A percentile compares a stretch with the other conserved stretches of the same genome.
These are phyloP conservation scores for Pestalotiopsis sp. DNA, from an alignment of 2,329 filamentous ascomycete genomes.

Conservation along the genomic window DNA sequence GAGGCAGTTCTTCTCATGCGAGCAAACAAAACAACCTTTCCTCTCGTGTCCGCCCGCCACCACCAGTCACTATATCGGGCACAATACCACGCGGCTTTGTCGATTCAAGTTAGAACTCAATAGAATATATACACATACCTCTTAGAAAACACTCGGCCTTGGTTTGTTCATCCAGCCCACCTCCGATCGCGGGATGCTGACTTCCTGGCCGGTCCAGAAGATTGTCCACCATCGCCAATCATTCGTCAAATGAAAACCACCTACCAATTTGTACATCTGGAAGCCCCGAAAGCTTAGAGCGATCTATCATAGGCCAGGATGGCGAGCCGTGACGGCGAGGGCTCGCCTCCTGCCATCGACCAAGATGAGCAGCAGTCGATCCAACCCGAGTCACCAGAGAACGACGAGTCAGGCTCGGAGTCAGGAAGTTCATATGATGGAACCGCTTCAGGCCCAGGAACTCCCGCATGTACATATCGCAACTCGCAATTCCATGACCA, in stretches of 20 bases:
- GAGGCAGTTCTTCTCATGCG: neutral
- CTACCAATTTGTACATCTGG: neutral
- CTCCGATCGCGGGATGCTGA: neutral
- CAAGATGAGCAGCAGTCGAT: neutral
- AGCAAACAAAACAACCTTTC: neutral
- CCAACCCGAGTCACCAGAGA: slow-evolving; percentile 11
- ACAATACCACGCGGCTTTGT: neutral
- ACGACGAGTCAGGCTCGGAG: slow-evolving; percentile 19
- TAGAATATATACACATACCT: neutral
- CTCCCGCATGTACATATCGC: slow-evolving; percentile 39
- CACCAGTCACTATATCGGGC: neutral
- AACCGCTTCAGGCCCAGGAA: slow-evolving; percentile 31
- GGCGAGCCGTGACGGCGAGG: slow-evolving; percentile 5
- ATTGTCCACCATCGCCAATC: neutral
- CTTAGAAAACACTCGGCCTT: neutral
- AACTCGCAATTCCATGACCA: slow-evolving; percentile 40
- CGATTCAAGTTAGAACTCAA: neutral
- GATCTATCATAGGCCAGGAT: neutral
- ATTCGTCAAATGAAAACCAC: neutral
- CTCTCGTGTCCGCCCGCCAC: neutral
- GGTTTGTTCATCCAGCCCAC: neutral
- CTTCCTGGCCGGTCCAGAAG: neutral
- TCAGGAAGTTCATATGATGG: slow-evolving; percentile 42
- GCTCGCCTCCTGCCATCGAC: neutral
- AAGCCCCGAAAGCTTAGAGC: neutral